Percentiles rank a stretch among this genome's conserved stretches.
phyloP scores from a whole-genome alignment of 1,284 basidiomycete species.

The Tilletia indica region DNA sequence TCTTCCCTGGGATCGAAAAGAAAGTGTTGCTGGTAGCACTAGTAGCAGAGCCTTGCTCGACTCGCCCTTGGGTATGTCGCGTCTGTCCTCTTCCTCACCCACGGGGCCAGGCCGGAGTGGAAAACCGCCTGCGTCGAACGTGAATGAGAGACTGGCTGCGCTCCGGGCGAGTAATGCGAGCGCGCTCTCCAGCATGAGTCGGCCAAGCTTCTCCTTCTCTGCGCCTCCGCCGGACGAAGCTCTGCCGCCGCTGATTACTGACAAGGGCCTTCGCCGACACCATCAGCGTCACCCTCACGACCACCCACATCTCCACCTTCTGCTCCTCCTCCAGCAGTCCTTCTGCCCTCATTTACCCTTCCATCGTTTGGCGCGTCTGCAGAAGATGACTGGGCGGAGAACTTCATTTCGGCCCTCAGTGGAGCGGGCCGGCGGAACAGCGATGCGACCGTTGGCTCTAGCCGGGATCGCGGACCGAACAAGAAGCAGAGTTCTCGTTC shows the following conservation, averaged over 20 bases:
- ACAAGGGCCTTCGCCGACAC: too few relatives aligned
- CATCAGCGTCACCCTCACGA: too few relatives aligned
- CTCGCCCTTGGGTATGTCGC: too few relatives aligned
- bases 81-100: too few relatives aligned
- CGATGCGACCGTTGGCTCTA: background rate
- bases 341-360: background rate
- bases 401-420: conserved; percentile 3
- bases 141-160: background rate
- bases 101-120: background rate
- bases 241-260: too few relatives aligned
- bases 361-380: too few relatives aligned
- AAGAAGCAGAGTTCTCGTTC: background rate
- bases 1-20: too few relatives aligned
- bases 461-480: background rate
- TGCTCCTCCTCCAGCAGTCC: background rate
- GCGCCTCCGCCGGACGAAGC: background rate
- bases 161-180: background rate
- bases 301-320: background rate
- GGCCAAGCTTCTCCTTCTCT: conserved; percentile 1
- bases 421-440: background rate
- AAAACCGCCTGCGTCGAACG: background rate
- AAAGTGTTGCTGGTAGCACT: too few relatives aligned
- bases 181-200: background rate
- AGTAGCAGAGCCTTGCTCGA: too few relatives aligned
- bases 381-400: conserved; percentile 10